A percentile compares a stretch with the other conserved stretches of the same genome.
phyloP scores from a whole-genome alignment of 768 basidiomycete genomes.

The Lentinula sp. region DNA sequence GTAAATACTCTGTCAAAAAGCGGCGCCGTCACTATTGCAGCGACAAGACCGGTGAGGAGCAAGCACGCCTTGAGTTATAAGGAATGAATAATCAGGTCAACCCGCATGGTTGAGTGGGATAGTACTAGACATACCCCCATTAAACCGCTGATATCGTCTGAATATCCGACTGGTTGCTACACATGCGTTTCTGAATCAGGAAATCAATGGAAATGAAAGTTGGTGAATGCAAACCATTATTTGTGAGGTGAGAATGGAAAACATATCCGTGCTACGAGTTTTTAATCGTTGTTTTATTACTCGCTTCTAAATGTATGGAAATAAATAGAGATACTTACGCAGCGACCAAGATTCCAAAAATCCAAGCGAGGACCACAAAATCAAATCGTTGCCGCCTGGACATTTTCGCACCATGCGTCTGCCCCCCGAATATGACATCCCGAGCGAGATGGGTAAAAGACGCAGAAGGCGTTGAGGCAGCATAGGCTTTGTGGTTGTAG shows the following conservation, averaged over 20 bases:
- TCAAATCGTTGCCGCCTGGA: constrained; percentile 61
- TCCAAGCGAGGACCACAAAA: constrained; percentile 48
- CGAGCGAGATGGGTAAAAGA: constrained; percentile 44
- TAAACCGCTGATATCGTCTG: constrained; percentile 56
- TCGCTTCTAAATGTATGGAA: neutral
- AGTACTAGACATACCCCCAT: constrained; percentile 40
- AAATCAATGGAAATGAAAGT: neutral
- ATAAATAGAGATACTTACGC: constrained; percentile 35
- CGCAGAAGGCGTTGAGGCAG: constrained; percentile 56
- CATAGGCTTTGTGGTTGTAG: constrained; percentile 41
- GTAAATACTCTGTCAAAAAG: constrained; percentile 82
- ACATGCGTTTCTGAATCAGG: neutral
- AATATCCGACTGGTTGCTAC: constrained; percentile 72
- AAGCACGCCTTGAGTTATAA: constrained; percentile 32
- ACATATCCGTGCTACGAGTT: constrained; percentile 45
- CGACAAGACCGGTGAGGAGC: constrained; percentile 64
- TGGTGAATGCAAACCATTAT: constrained; percentile 43
- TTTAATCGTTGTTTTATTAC: too few relatives aligned
- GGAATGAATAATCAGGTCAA: neutral
- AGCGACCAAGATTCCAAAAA: constrained; percentile 64
- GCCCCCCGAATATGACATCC: constrained; percentile 41
- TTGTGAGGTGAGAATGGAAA: constrained; percentile 61
- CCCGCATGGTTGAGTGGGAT: too few relatives aligned
- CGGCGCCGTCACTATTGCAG: constrained; percentile 64
- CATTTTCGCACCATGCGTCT: constrained; percentile 48